Conservation (phyloP, 768 basidiomycete genomes). For the Sistotremastrum niveocremeum region DNA sequence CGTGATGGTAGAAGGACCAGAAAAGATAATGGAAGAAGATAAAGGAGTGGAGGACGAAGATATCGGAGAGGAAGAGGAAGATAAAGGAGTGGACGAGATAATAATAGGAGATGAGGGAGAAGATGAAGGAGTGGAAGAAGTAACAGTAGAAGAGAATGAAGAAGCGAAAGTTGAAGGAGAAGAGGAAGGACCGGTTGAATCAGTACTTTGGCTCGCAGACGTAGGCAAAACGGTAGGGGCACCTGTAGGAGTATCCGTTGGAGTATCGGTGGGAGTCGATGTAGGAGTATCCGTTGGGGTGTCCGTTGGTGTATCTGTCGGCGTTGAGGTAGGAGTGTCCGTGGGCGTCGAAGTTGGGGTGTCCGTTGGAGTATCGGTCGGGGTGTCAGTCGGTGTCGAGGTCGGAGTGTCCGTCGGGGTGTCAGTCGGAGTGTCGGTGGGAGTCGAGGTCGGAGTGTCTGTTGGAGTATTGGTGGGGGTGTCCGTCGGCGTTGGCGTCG, state of each 20-base stretch:
- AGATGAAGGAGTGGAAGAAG: neutral
- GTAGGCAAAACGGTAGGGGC: neutral
- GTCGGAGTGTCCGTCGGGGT: neutral
- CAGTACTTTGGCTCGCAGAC: no score
- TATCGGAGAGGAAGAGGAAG: neutral
- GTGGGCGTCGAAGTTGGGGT: neutral
- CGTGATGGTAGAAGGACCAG: conserved; percentile 2
- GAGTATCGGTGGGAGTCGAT: neutral
- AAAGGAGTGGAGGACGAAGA: neutral
- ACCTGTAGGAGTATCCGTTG: conserved; percentile 2
- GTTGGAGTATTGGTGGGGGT: neutral
- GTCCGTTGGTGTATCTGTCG: no score
- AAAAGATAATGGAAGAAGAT: neutral
- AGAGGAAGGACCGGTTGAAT: no score
- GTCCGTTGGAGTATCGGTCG: no score
- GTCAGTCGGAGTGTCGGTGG: neutral
- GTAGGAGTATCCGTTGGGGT: neutral
- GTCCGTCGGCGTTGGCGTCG: neutral
- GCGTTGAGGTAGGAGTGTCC: no score
- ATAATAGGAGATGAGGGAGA: neutral
- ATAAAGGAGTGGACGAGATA: neutral
- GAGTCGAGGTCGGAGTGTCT: conserved; percentile 1
- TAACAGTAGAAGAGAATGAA: neutral
- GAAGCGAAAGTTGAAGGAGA: no score
- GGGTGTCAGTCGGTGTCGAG: no score